Conservation (phyloP, 192 early-diverging fungal species). For the Backusella psychrophila region DNA sequence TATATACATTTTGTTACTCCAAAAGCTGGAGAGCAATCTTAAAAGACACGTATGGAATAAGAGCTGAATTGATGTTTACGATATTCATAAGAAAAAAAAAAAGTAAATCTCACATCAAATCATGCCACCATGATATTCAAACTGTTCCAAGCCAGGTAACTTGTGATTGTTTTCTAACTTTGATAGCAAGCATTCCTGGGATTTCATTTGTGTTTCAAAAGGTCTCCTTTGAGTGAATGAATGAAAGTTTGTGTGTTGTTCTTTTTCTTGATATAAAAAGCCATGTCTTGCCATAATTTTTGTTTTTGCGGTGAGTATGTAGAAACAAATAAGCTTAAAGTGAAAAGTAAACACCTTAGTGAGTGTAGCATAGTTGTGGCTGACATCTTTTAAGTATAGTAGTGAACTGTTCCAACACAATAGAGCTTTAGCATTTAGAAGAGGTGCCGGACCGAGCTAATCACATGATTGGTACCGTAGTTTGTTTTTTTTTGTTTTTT, state of each 20-base stretch:
- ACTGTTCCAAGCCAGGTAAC: neutral
- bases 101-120: neutral
- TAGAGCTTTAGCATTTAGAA: neutral
- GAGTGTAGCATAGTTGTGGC: too few relatives aligned
- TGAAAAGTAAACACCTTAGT: too few relatives aligned
- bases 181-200: neutral
- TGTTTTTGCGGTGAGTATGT: neutral
- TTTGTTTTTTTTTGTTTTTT: neutral
- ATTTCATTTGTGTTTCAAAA: neutral
- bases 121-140: neutral
- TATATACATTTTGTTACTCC: neutral
- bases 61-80: too few relatives aligned
- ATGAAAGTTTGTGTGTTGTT: neutral
- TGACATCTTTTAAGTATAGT: too few relatives aligned
- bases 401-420: too few relatives aligned
- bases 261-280: neutral
- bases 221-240: neutral
- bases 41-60: neutral
- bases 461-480: neutral
- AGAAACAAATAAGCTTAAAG: neutral
- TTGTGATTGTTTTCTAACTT: neutral
- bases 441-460: neutral
- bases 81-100: too few relatives aligned
- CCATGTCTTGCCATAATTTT: neutral
- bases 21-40: neutral